Conservation (phyloP, 169 alveolate genomes). For the Plasmodium vivax region DNA sequence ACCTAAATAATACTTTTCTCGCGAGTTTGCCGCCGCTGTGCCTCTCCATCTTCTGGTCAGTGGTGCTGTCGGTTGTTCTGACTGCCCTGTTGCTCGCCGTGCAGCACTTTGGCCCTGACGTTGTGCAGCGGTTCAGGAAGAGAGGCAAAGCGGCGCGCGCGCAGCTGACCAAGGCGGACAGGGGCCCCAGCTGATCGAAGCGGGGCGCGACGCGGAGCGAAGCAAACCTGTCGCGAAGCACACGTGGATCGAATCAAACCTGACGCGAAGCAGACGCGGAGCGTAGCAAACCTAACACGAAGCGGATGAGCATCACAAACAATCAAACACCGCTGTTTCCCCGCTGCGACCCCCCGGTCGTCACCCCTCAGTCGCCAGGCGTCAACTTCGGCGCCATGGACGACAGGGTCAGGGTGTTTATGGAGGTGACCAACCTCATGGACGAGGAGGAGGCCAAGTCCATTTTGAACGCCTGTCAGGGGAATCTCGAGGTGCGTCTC, state of each 20-base stretch:
- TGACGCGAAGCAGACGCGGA: neutral
- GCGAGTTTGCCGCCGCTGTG: neutral
- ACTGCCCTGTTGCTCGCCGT: neutral
- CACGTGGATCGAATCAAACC: neutral
- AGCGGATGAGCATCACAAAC: neutral
- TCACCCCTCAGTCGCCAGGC: no score
- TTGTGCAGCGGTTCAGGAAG: neutral
- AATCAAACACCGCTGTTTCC: neutral
- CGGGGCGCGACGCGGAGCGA: neutral
- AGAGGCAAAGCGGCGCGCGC: neutral
- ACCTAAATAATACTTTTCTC: neutral
- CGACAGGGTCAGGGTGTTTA: neutral
- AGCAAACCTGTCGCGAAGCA: neutral
- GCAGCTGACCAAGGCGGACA: no score
- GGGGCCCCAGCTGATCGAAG: neutral
- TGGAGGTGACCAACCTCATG: slow-evolving; percentile 24
- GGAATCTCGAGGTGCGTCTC: slow-evolving; percentile 29
- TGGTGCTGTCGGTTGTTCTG: neutral
- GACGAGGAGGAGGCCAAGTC: slow-evolving; percentile 16
- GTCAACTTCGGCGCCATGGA: neutral
- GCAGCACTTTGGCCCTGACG: neutral
- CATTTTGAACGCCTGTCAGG: neutral
- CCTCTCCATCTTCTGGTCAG: neutral
- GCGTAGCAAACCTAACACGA: neutral
- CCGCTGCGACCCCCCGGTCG: neutral